A percentile compares a stretch with the other conserved stretches of the same genome.
Conservation (phyloP, 108 stramenopile species). For the Craspedostauros australis region DNA sequence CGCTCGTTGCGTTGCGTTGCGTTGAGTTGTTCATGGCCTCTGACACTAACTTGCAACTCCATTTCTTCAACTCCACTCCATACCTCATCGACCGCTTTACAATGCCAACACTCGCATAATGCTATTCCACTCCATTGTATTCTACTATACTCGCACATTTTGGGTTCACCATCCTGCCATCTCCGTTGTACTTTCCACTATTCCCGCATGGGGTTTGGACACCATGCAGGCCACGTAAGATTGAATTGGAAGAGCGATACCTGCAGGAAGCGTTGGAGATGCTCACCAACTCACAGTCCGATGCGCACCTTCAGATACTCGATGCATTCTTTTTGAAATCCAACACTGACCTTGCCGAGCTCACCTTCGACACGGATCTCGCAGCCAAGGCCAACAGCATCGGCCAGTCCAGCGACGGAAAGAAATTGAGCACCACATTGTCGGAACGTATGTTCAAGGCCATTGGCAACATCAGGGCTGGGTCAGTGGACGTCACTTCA, state of each 20-base stretch:
- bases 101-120: too few relatives aligned
- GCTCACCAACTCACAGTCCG: constrained; percentile 65
- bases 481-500: constrained; percentile 14
- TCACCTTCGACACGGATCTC: constrained; percentile 70
- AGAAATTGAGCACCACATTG: constrained; percentile 6
- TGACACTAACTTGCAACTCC: too few relatives aligned
- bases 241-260: constrained; percentile 69
- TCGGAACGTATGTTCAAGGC: constrained; percentile 29
- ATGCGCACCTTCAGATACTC: constrained; percentile 54
- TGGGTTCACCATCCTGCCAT: too few relatives aligned
- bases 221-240: constrained; percentile 65
- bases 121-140: too few relatives aligned
- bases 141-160: too few relatives aligned
- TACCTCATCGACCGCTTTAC: too few relatives aligned
- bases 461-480: constrained; percentile 25
- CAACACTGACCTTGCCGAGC: constrained; percentile 45
- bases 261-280: constrained; percentile 74
- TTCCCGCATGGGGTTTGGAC: too few relatives aligned
- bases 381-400: constrained; percentile 52
- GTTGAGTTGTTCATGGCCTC: too few relatives aligned
- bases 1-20: too few relatives aligned
- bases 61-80: too few relatives aligned
- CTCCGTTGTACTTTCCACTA: too few relatives aligned
- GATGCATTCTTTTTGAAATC: constrained; percentile 52
- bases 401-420: neutral